Percentiles rank a stretch among this genome's conserved stretches.
phyloP scores from a whole-genome alignment of 2,329 filamentous ascomycete genomes.

The Calonectria pauciramosa region DNA sequence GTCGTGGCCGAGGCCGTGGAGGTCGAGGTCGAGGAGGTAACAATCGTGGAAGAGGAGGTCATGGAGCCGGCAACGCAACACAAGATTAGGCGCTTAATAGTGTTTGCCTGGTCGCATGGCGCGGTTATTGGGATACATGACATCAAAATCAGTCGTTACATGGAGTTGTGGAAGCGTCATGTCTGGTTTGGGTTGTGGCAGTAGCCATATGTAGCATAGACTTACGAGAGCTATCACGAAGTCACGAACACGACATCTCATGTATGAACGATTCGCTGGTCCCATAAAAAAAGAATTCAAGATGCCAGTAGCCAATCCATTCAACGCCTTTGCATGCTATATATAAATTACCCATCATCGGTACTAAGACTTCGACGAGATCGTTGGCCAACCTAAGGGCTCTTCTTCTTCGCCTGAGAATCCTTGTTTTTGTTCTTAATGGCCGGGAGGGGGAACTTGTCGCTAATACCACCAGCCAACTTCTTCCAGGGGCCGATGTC shows the following conservation, averaged over 20 bases:
- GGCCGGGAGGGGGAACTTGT: constrained; percentile 74
- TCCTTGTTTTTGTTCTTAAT: constrained; percentile 65
- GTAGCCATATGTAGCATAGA: constrained; percentile 41
- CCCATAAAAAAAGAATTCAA: background rate
- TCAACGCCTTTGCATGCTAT: constrained; percentile 36
- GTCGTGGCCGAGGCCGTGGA: constrained; percentile 57
- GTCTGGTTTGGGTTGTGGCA: constrained; percentile 23
- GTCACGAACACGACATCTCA: constrained; percentile 36
- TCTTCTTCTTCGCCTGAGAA: constrained; percentile 34
- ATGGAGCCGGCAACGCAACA: constrained; percentile 32
- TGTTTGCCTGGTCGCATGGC: constrained; percentile 8
- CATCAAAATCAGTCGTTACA: constrained; percentile 18
- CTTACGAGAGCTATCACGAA: constrained; percentile 38
- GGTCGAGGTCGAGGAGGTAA: constrained; percentile 54
- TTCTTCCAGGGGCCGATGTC: constrained; percentile 75
- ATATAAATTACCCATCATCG: constrained; percentile 17
- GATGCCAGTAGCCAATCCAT: constrained; percentile 25
- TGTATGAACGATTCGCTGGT: background rate
- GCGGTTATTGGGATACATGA: constrained; percentile 12
- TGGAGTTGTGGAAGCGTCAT: constrained; percentile 17
- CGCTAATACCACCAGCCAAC: constrained; percentile 74
- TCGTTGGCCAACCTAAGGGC: constrained; percentile 25
- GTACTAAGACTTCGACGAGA: background rate
- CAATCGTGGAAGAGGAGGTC: constrained; percentile 53
- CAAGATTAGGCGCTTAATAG: constrained; percentile 38